Percentiles rank a stretch among this genome's conserved stretches.
Evolutionary conservation across 208 protist species (phyloP).

Genomic region (Endotrypanum monterogeii): DNA sequence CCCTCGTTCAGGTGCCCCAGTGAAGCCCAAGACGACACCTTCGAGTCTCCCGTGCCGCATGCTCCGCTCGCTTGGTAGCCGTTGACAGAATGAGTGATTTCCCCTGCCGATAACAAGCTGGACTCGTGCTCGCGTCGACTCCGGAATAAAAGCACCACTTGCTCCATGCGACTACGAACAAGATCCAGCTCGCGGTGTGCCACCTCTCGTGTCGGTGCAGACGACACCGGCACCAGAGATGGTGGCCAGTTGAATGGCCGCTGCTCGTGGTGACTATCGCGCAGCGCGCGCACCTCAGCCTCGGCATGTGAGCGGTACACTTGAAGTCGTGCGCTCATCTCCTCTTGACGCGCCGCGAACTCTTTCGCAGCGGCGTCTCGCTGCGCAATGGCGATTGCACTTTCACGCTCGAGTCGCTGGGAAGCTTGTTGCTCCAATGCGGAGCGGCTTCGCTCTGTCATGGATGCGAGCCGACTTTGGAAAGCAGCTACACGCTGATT

Average conservation of each 20-base stretch:
- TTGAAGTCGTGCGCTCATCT: slow-evolving; percentile 16
- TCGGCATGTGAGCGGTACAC: slow-evolving; percentile 15
- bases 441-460: slow-evolving; percentile 17
- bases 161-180: not conserved
- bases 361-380: slow-evolving; percentile 11
- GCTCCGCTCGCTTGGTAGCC: not conserved
- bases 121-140: slow-evolving; percentile 7
- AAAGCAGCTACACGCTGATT: slow-evolving; percentile 23
- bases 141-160: slow-evolving; percentile 6
- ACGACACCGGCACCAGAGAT: not conserved
- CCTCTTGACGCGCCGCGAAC: slow-evolving; percentile 3
- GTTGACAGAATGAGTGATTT: not conserved
- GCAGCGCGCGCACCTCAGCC: slow-evolving; percentile 16
- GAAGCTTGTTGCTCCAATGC: slow-evolving; percentile 24
- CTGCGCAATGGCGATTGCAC: slow-evolving; percentile 11
- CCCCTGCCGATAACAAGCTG: not conserved
- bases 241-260: not conserved
- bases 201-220: not conserved
- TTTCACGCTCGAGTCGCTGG: slow-evolving; percentile 8
- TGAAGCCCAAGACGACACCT: not conserved
- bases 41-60: not conserved
- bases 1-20: not conserved
- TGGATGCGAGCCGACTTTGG: slow-evolving; percentile 12
- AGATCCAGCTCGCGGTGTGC: slow-evolving; percentile 10
- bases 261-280: not conserved